Evolutionary conservation across 345 rosid species (phyloP).

Genomic region (Gossypium anomalum): DNA sequence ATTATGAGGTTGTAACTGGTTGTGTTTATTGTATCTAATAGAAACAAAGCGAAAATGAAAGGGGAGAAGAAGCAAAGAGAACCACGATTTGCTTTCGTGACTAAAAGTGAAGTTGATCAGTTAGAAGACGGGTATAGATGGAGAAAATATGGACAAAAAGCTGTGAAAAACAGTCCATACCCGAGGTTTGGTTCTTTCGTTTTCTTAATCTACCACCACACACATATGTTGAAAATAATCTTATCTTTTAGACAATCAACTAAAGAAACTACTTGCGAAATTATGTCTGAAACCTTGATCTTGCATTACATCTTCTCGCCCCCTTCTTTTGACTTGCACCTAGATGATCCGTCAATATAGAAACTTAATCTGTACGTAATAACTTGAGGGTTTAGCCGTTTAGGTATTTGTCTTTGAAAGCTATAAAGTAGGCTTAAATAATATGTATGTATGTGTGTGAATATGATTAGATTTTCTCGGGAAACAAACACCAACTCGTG

Average conservation of each 20-base stretch:
- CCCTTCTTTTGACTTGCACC: slow-evolving; percentile 3
- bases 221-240: not conserved
- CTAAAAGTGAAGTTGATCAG: slow-evolving; percentile 79
- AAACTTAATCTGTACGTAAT: slow-evolving; percentile 6
- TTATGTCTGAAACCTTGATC: not conserved
- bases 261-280: not conserved
- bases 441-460: no score
- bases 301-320: not conserved
- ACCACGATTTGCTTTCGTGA: slow-evolving; percentile 80
- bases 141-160: slow-evolving; percentile 92
- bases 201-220: slow-evolving; percentile 7
- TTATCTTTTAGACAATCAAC: not conserved
- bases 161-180: slow-evolving; percentile 79
- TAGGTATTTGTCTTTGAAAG: not conserved
- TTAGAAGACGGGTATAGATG: slow-evolving; percentile 88
- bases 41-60: slow-evolving; percentile 53
- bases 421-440: no score
- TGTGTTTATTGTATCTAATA: slow-evolving; percentile 15
- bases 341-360: not conserved
- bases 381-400: not conserved
- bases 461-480: not conserved
- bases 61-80: slow-evolving; percentile 57
- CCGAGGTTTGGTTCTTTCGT: slow-evolving; percentile 42
- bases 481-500: not conserved
- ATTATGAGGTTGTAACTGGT: not conserved